Percentiles rank a stretch among this genome's conserved stretches.
These are phyloP conservation scores for Coprinellus micaceus DNA, from an alignment of 768 basidiomycete species.

Conservation along the genomic window DNA sequence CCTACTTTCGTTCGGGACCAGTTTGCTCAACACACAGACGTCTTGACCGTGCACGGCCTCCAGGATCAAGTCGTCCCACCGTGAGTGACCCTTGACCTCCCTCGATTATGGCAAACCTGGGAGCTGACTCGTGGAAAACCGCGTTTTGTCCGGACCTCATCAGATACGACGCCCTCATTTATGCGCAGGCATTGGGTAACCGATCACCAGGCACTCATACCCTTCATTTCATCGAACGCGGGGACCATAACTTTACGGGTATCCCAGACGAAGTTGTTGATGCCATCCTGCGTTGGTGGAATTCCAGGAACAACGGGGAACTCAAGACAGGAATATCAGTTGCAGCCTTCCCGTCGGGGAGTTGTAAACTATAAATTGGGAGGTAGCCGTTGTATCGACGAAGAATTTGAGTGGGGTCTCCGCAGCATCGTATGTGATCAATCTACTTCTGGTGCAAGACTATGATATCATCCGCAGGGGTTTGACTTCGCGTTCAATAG, in stretches of 20 bases:
- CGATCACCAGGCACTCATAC: constrained; percentile 67
- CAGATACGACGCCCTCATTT: constrained; percentile 73
- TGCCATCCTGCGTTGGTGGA: constrained; percentile 68
- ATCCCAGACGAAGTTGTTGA: constrained; percentile 66
- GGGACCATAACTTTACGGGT: constrained; percentile 77
- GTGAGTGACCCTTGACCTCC: constrained; percentile 40
- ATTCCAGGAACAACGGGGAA: constrained; percentile 38
- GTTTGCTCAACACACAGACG: constrained; percentile 62
- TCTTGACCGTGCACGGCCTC: constrained; percentile 78
- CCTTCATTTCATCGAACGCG: constrained; percentile 65
- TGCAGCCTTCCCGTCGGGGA: constrained; percentile 40
- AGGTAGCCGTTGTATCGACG: no score
- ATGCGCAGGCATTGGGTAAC: constrained; percentile 54
- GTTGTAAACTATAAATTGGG: constrained; percentile 22
- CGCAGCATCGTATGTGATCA: no score
- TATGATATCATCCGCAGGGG: no score
- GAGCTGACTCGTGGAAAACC: neutral
- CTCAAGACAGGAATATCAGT: constrained; percentile 64
- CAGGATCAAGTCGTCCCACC: constrained; percentile 64
- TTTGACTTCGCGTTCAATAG: no score
- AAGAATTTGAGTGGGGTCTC: no score
- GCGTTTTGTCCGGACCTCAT: neutral
- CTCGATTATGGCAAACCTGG: no score
- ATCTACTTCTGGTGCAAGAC: no score
- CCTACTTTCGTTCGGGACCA: constrained; percentile 62